phyloP scores from a whole-genome alignment of 2,329 filamentous ascomycete species.

The Fusarium haematococcum region DNA sequence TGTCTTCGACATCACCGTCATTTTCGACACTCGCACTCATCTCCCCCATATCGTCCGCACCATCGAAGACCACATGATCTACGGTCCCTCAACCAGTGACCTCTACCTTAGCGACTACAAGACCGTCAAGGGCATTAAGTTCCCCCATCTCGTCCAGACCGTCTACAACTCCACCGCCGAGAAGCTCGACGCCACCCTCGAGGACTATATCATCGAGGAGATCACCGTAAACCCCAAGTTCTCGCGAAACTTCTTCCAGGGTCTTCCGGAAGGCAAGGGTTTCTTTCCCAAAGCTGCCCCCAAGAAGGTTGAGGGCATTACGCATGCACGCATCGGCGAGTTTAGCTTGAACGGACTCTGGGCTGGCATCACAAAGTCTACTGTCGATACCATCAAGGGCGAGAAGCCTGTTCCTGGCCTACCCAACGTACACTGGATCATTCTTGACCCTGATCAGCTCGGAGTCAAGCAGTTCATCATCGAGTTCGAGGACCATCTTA shows the following conservation, averaged over 20 bases:
- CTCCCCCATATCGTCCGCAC: constrained; percentile 21
- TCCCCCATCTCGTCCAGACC: constrained; percentile 20
- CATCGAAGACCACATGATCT: constrained; percentile 15
- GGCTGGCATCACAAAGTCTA: constrained; percentile 4
- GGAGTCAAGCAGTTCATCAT: constrained; percentile 28
- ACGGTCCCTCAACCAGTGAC: constrained; percentile 1
- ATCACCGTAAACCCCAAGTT: constrained; percentile 3
- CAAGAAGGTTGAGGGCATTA: background rate
- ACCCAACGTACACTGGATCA: constrained; percentile 16
- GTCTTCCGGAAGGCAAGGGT: background rate
- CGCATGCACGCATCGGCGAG: constrained; percentile 16
- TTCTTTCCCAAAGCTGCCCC: constrained; percentile 8
- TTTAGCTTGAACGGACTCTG: constrained; percentile 30
- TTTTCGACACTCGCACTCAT: constrained; percentile 6
- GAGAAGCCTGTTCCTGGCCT: constrained; percentile 1
- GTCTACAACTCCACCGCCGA: constrained; percentile 16
- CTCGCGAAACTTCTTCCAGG: background rate
- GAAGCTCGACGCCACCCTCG: constrained; percentile 9
- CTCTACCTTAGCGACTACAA: constrained; percentile 26
- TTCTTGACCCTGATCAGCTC: constrained; percentile 8
- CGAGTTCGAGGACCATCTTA: constrained; percentile 27
- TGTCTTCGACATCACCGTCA: background rate
- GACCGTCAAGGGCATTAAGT: background rate
- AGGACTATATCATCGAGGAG: constrained; percentile 22
- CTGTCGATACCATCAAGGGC: constrained; percentile 1